Percentiles rank a stretch among this genome's conserved stretches.
phyloP scores from a whole-genome alignment of 1,284 basidiomycete genomes.

The Marasmius fiardii region DNA sequence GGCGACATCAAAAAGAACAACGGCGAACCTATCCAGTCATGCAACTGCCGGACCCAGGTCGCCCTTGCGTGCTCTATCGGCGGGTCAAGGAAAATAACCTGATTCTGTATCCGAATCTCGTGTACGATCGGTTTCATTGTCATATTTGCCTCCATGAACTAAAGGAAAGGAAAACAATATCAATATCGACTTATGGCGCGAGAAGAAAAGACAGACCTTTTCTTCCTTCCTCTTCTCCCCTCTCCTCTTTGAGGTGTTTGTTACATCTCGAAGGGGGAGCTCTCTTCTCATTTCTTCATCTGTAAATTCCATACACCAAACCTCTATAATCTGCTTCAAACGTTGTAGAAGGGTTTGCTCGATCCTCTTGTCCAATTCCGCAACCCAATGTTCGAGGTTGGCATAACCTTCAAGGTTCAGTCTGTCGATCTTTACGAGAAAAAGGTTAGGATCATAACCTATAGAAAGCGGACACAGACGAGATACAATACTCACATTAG shows the following conservation, averaged over 20 bases:
- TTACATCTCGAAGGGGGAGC: constrained; percentile 47
- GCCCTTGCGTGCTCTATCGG: constrained; percentile 93
- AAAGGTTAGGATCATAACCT: not conserved
- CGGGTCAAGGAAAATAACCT: constrained; percentile 97
- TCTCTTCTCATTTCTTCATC: constrained; percentile 62
- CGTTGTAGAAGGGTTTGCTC: constrained; percentile 82
- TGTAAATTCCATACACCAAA: constrained; percentile 89
- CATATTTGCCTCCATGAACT: constrained; percentile 71
- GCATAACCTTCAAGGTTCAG: constrained; percentile 96
- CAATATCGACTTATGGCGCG: not conserved
- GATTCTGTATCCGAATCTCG: constrained; percentile 96
- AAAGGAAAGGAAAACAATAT: not conserved
- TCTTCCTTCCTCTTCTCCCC: constrained; percentile 74
- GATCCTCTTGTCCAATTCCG: constrained; percentile 84
- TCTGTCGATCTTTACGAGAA: constrained; percentile 79
- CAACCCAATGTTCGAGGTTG: constrained; percentile 96
- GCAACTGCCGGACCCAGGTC: constrained; percentile 89
- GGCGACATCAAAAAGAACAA: not conserved
- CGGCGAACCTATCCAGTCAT: constrained; percentile 82
- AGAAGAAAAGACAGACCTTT: constrained; percentile 43
- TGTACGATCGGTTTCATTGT: constrained; percentile 83
- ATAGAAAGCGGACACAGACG: not conserved
- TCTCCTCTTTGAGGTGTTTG: constrained; percentile 49
- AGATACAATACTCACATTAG: constrained; percentile 54
- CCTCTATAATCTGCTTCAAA: constrained; percentile 75